A percentile compares a stretch with the other conserved stretches of the same genome.
Evolutionary conservation across 1,284 basidiomycete species (phyloP).

Genomic region (Trametes polyzona): DNA sequence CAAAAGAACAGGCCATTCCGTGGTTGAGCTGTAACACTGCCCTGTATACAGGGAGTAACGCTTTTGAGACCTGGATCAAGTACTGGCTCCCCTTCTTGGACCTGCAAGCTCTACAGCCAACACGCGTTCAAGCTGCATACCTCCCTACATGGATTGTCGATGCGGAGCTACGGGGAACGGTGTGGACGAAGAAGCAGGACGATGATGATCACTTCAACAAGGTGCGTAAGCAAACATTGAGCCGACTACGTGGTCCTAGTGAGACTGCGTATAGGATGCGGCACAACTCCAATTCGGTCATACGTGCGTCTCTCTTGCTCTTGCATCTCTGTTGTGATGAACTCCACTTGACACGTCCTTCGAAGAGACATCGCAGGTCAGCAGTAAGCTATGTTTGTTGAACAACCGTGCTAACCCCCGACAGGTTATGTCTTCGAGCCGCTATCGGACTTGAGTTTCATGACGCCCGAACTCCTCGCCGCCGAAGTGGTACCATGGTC

Average conservation of each 20-base stretch:
- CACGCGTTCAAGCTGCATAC: slow-evolving; percentile 50
- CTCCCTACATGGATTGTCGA: slow-evolving; percentile 66
- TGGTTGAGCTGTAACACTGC: slow-evolving; percentile 30
- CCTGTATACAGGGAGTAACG: slow-evolving; percentile 26
- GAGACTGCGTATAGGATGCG: slow-evolving; percentile 7
- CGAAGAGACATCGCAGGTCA: slow-evolving; percentile 34
- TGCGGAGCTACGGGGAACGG: slow-evolving; percentile 47
- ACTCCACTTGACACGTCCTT: too few relatives aligned
- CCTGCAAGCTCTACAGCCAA: slow-evolving; percentile 34
- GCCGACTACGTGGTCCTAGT: not conserved
- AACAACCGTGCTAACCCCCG: not conserved
- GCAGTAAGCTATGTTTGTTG: not conserved
- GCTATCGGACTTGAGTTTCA: slow-evolving; percentile 37
- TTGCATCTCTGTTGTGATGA: too few relatives aligned
- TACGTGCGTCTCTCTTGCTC: slow-evolving; percentile 15
- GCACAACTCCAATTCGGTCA: slow-evolving; percentile 11
- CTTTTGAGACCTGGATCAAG: slow-evolving; percentile 24
- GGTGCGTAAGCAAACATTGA: slow-evolving; percentile 3
- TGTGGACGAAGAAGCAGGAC: slow-evolving; percentile 25
- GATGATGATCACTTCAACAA: slow-evolving; percentile 9
- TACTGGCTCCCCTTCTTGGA: slow-evolving; percentile 34
- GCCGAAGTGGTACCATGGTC: slow-evolving; percentile 37
- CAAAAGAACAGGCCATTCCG: slow-evolving; percentile 37
- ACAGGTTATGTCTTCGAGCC: slow-evolving; percentile 33
- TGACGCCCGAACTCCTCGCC: slow-evolving; percentile 21